These are phyloP conservation scores for Rhodotorula sphaerocarpa DNA, from an alignment of 768 basidiomycete species.

Conservation along the genomic window DNA sequence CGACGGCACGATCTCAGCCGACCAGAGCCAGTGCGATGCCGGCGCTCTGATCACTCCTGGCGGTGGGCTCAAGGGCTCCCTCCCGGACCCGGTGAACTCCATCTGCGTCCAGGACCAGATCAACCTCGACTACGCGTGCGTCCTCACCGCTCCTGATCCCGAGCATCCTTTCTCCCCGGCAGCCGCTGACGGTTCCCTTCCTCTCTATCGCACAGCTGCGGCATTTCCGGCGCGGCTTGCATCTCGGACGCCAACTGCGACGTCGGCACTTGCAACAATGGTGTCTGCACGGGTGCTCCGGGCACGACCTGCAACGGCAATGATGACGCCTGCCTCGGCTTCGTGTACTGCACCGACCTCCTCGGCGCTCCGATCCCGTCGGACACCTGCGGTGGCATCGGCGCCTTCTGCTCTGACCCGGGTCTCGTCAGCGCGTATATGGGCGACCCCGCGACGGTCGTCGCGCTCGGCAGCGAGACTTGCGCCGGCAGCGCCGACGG, in stretches of 20 bases:
- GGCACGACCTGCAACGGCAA: neutral
- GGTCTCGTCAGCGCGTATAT: neutral
- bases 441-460: neutral
- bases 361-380: neutral
- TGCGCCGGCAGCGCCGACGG: slow-evolving; percentile 7
- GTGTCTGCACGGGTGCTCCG: neutral
- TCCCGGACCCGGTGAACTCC: slow-evolving; percentile 2
- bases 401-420: slow-evolving; percentile 9
- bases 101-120: neutral
- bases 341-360: slow-evolving; percentile 18
- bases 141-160: too few species aligned
- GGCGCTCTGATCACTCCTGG: slow-evolving; percentile 11
- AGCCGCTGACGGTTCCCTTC: too few species aligned
- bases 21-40: slow-evolving; percentile 14
- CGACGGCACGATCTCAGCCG: slow-evolving; percentile 20
- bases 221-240: slow-evolving; percentile 15
- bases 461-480: neutral
- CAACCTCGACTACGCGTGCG: neutral
- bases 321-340: neutral
- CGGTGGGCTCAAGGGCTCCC: slow-evolving; percentile 1
- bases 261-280: slow-evolving; percentile 8
- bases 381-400: slow-evolving; percentile 19
- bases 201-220: too few species aligned
- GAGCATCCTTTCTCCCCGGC: too few species aligned
- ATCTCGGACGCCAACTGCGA: slow-evolving; percentile 9